Base-by-base conservation (phyloP, 1,284 basidiomycete species). In the Moesziomyces parantarcticus region DNA sequence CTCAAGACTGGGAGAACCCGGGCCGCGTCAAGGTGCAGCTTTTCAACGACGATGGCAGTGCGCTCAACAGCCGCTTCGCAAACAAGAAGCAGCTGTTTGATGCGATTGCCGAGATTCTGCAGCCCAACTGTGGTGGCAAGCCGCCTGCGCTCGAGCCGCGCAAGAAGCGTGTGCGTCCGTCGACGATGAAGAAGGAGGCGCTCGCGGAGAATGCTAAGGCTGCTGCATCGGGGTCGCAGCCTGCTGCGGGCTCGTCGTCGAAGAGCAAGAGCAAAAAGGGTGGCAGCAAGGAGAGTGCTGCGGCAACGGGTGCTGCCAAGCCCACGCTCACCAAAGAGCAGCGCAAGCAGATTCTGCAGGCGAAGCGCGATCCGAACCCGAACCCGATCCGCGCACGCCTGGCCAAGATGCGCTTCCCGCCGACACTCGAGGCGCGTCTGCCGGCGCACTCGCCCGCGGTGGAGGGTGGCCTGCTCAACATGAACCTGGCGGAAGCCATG, bases 1-100 rank as follows among this genome's bases (percentile, higher is more conserved):
- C 95, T 7, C 88, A 92, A 60, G 95, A 98, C 83, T 97, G 95
- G 94, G 94, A 92, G 82, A 98, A 98, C 82, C 83, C 83, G 1
- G 83, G 83, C 2, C 89, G 95, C 39, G 92, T 97, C 65, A 90
- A 94, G 75, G 92, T 97, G 13, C 54, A 73, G 32, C 92, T 93
- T 78, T 91, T 93, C 88, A 90, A 91, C 86, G 90, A 91, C 79
- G 91, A 96, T 53, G 90, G 92, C 0, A 86, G 87, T 63, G 87
- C 90, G 14, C 82, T 92, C 56, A 91, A 94, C 82, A 86, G 89
- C 1, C 84, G 86, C 23, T 89, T 96, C 78, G 90, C 89, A 84
- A 76, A 50, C 50, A 81, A 95, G 85, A 92, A 94, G 83, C 90
- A 92, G 75, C 87, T 96, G 2, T 87, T 81, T 4, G 72, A 79